A percentile compares a stretch with the other conserved stretches of the same genome.
Evolutionary conservation across 345 rosid species (phyloP).

Genomic region (Iberis pinnata): DNA sequence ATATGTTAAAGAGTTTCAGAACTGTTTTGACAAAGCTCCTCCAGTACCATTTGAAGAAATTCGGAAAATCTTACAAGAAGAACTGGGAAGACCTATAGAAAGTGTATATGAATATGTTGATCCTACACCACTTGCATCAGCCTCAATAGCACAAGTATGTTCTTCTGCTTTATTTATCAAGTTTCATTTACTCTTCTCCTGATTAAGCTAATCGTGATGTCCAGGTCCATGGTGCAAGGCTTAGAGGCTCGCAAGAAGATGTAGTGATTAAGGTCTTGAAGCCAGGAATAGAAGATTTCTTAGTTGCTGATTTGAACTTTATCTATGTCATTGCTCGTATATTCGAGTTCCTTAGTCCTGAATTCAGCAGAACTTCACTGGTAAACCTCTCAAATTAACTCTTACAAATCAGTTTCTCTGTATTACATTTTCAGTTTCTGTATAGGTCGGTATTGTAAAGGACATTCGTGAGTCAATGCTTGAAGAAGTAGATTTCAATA

Average conservation of each 20-base stretch:
- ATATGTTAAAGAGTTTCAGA: slow-evolving; percentile 85
- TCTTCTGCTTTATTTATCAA: neutral
- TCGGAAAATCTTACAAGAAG: slow-evolving; percentile 67
- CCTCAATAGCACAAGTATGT: slow-evolving; percentile 88
- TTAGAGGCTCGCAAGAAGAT: slow-evolving; percentile 74
- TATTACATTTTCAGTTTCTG: neutral
- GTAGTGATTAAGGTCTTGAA: slow-evolving; percentile 91
- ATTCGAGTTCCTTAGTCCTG: slow-evolving; percentile 88
- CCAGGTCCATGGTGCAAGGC: slow-evolving; percentile 93
- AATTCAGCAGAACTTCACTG: slow-evolving; percentile 85
- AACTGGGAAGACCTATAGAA: slow-evolving; percentile 79
- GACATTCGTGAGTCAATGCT: slow-evolving; percentile 96
- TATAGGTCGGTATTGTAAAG: slow-evolving; percentile 75
- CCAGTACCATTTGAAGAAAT: slow-evolving; percentile 71
- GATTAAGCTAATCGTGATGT: slow-evolving; percentile 17
- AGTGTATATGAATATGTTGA: slow-evolving; percentile 77
- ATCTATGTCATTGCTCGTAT: slow-evolving; percentile 80
- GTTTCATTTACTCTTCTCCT: slow-evolving; percentile 13
- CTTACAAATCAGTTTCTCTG: slow-evolving; percentile 1
- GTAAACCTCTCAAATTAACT: slow-evolving; percentile 37
- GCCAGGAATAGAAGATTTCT: slow-evolving; percentile 61
- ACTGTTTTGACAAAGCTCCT: slow-evolving; percentile 89
- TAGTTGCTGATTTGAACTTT: slow-evolving; percentile 93
- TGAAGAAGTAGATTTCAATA: slow-evolving; percentile 89
- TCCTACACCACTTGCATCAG: slow-evolving; percentile 89